Base-by-base conservation (phyloP, 2,329 filamentous ascomycete genomes). In the Arthroderma uncinatum region DNA sequence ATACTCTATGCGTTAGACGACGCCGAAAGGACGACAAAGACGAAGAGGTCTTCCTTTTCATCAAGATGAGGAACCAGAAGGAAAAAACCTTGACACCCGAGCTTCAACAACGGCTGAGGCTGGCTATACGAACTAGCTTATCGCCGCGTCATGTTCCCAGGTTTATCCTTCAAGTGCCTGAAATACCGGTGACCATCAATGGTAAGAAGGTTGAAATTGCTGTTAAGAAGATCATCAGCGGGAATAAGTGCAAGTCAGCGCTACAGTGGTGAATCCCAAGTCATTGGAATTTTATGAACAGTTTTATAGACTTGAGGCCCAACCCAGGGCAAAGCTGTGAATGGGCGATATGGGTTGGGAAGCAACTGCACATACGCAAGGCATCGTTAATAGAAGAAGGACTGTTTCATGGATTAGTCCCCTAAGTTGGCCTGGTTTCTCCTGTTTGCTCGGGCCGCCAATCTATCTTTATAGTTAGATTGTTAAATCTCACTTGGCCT, bases 131-230 rank as follows among this genome's bases (percentile, higher is more conserved):
- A 36, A 54, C 60, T 16, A 62, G 64, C 8, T 39, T 67, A 30
- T 68, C 65, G 10, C 59, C 69, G 2, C 63, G 73, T 7, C 74
- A 76, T 62, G 73, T 76, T 28, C 74, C 74, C 1, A 65, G 63
- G 56, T 74, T 71, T 57, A 64, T 76, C 8, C 59, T 74, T 10
- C 62, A 68, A 16, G 68, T 73, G 1, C 63, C 62, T 1, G 72
- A 72, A 21, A 71, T 76, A 16, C 73, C 73, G 0, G 68, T 71
- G 19, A 76, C 74, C 8, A 71, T 78, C 42, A 76, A 77, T 57
- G 74, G 75, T 5, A 77, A 77, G 64, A 77, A 76, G 59, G 71
- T 76, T 28, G 71, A 73, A 67, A 72, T 68, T 53, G 70, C 67
- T 33, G 72, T 78, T 40, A 78, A 72, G 68, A 66, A 71, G 60